phyloP scores from a whole-genome alignment of 148 eudicot species.

The Beta vulgaris region DNA sequence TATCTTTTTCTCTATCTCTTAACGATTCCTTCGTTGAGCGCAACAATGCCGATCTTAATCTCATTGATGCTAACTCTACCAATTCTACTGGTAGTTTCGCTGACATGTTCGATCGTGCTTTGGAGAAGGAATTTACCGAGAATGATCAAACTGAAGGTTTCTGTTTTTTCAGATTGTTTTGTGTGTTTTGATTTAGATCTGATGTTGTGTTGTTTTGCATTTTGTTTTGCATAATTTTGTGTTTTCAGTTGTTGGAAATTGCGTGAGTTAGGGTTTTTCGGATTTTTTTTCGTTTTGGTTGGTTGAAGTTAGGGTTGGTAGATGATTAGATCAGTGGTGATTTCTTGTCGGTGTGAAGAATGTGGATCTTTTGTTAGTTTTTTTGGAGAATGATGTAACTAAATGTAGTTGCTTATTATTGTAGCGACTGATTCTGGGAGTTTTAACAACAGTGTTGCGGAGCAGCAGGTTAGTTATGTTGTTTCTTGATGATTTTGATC shows the following conservation, averaged over 20 bases:
- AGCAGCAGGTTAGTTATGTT: conserved; percentile 63
- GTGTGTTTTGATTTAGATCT: conserved; percentile 35
- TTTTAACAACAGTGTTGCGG: conserved; percentile 93
- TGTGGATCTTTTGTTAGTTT: conserved; percentile 4
- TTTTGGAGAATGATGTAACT: not conserved
- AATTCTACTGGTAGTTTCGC: conserved; percentile 60
- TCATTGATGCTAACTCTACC: conserved; percentile 20
- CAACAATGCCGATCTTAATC: conserved; percentile 19
- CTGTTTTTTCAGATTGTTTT: not conserved
- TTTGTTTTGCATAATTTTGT: conserved; percentile 10
- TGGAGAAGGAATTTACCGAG: conserved; percentile 87
- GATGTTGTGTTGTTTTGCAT: not conserved
- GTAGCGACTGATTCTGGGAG: conserved; percentile 76
- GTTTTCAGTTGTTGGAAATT: conserved; percentile 3
- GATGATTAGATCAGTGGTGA: not conserved
- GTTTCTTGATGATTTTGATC: conserved; percentile 5
- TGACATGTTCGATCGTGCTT: conserved; percentile 93
- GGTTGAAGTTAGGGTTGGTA: not conserved
- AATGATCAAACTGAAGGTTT: conserved; percentile 79
- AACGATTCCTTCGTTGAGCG: conserved; percentile 16
- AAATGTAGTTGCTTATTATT: conserved; percentile 21
- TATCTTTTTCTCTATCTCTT: conserved; percentile 5
- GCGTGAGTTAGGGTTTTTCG: conserved; percentile 9
- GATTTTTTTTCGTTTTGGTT: conserved; percentile 6
- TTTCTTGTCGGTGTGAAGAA: not conserved